Evolutionary conservation across 495 filamentous ascomycete genomes (phyloP).

Genomic region (Thozetella sp.): DNA sequence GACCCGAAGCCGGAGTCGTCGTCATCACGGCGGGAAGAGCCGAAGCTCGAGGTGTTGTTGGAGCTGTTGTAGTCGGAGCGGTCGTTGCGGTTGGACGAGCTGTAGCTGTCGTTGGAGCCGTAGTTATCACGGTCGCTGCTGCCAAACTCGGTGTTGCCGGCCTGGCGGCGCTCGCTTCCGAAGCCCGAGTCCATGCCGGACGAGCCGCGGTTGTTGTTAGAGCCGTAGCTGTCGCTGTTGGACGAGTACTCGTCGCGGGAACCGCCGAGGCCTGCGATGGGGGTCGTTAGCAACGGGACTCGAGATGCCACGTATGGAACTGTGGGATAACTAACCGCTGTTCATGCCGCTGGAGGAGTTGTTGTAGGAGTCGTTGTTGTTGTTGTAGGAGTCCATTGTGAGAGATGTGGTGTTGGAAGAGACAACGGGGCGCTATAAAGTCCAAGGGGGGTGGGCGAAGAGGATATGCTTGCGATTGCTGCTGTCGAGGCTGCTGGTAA

Average conservation of each 20-base stretch:
- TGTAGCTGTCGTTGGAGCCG: conserved; percentile 1
- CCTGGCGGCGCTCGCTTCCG: not conserved
- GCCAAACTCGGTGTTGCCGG: not conserved
- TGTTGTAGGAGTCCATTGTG: not conserved
- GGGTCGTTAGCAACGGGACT: not conserved
- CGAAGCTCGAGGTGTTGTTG: too few species aligned
- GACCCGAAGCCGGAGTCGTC: not conserved
- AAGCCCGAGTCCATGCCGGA: not conserved
- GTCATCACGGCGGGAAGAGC: not conserved
- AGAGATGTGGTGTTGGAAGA: not conserved
- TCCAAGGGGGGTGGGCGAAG: not conserved
- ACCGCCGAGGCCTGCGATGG: not conserved
- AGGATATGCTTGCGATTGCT: not conserved
- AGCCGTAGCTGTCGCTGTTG: not conserved
- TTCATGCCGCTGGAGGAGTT: not conserved
- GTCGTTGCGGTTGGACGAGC: not conserved
- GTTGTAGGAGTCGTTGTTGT: conserved; percentile 1
- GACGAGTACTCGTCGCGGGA: not conserved
- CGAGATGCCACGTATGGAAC: not conserved
- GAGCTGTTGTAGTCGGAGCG: not conserved
- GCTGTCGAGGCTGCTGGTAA: not conserved
- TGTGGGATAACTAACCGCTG: not conserved
- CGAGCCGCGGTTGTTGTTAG: not conserved
- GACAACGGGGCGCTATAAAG: not conserved
- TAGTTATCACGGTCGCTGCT: not conserved